Conservation (phyloP, 306 rosid species). For the Dryas octopetala region DNA sequence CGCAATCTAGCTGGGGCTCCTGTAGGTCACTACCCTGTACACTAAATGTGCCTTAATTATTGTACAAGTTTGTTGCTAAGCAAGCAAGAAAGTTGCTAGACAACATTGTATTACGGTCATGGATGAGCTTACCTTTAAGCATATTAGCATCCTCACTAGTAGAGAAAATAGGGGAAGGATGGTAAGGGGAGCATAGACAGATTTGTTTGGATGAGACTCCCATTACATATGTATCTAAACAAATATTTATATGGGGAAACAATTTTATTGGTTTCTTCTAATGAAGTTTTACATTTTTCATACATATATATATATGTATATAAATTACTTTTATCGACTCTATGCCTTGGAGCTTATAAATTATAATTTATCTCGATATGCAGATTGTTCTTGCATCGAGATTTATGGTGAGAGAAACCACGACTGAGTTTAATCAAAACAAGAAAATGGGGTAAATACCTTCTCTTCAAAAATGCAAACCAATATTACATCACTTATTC, state of each 20-base stretch:
- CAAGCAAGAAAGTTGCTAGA: not conserved
- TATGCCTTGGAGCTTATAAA: not conserved
- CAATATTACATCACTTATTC: too few species aligned
- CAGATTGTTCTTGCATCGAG: too few species aligned
- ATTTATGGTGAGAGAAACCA: too few species aligned
- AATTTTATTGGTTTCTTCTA: not conserved
- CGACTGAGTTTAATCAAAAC: too few species aligned
- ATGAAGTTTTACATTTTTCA: not conserved
- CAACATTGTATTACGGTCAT: not conserved
- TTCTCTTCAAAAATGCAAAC: too few species aligned
- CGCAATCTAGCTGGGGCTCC: conserved; percentile 9
- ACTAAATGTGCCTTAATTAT: conserved; percentile 10
- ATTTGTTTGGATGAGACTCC: conserved; percentile 10
- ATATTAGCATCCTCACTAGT: conserved; percentile 7
- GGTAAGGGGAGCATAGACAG: conserved; percentile 14
- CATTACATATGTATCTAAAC: not conserved
- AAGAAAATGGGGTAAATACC: too few species aligned
- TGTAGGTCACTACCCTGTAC: not conserved
- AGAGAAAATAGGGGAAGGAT: not conserved
- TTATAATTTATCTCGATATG: too few species aligned
- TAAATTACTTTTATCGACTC: too few species aligned
- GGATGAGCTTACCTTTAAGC: not conserved
- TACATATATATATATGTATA: too few species aligned
- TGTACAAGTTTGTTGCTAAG: conserved; percentile 4
- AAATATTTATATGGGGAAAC: not conserved